These are phyloP conservation scores for Xanthoparmelia taractica DNA, from an alignment of 495 filamentous ascomycete genomes.

Conservation along the genomic window DNA sequence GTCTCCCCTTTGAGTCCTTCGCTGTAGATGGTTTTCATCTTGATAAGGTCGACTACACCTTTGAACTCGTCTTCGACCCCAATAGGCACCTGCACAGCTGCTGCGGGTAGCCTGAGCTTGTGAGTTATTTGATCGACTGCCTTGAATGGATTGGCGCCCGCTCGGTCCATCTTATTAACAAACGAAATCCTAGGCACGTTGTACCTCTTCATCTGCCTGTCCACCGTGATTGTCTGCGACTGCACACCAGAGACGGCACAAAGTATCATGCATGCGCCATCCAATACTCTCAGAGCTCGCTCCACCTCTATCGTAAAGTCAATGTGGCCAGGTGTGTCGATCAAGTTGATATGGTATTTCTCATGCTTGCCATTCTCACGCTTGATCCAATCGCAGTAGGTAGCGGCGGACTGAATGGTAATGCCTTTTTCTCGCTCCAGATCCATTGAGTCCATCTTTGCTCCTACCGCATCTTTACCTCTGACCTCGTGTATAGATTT, in stretches of 20 bases:
- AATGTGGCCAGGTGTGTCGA: slow-evolving; percentile 98
- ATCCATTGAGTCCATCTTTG: slow-evolving; percentile 99
- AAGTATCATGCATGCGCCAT: slow-evolving; percentile 97
- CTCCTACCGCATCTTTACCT: slow-evolving; percentile 89
- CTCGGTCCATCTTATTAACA: slow-evolving; percentile 99
- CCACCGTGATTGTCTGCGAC: slow-evolving; percentile 95
- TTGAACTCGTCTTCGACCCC: slow-evolving; percentile 86
- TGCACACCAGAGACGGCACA: slow-evolving; percentile 97
- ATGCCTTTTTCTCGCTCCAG: slow-evolving; percentile 97
- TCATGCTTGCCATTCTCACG: slow-evolving; percentile 68
- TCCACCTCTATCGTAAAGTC: slow-evolving; percentile 99
- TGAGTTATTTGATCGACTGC: slow-evolving; percentile 94
- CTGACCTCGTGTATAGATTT: slow-evolving; percentile 96
- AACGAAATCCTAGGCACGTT: slow-evolving; percentile 94
- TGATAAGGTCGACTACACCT: slow-evolving; percentile 88
- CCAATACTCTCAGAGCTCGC: slow-evolving; percentile 87
- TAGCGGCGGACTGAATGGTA: slow-evolving; percentile 96
- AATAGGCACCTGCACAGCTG: slow-evolving; percentile 92
- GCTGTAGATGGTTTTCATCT: slow-evolving; percentile 90
- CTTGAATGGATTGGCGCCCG: slow-evolving; percentile 98
- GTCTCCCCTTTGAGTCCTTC: slow-evolving; percentile 69
- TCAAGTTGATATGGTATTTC: slow-evolving; percentile 95
- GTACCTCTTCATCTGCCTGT: slow-evolving; percentile 97
- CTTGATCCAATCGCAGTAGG: slow-evolving; percentile 97
- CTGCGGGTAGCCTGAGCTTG: slow-evolving; percentile 86